Evolutionary conservation across 2,329 filamentous ascomycete species (phyloP), one percentile per base, ranked within the genome.

Genomic region (Aspergillus unguis): DNA sequence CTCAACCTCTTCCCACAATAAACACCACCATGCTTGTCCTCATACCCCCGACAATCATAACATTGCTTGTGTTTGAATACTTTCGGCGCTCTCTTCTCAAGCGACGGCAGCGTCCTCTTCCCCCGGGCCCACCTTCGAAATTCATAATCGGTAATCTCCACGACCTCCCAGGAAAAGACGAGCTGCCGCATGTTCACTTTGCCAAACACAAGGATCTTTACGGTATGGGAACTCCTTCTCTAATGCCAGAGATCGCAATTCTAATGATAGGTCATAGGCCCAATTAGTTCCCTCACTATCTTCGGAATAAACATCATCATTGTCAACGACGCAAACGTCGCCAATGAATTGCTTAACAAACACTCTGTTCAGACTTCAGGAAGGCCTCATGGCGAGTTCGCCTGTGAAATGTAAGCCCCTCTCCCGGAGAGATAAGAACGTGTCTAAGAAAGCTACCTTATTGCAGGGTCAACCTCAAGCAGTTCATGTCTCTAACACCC

Each of bases 71-170:
- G 17, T 17, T 17, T 17, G 17, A 17, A 17, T 17, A 17, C 17
- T 17, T 17, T 17, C 17, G 17, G 17, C 17, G 17, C 17, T 17
- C 17, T 17, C 17, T 17, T 17, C 17, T 17, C 17, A 17, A 17
- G 1, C 17, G 17, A 17, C 17, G 17, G 17, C 17, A 17, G 1
- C 17, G 17, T 33, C 45, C 50, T 3, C 65, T 79, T 0, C 80
- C 78, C 0, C 79, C 78, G 1, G 80, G 79, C 0, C 80, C 79
- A 0, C 77, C 70, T 42, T 71, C 69, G 1, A 58, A 75, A 2
- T 76, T 75, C 0, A 32, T 81, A 0, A 41, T 81, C 5, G 79
- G 79, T 1, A 82, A 80, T 54, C 53, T 80, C 10, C 55, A 57
- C 1, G 77, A 81, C 50, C 62, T 82, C 5, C 78, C 78, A 0